A percentile compares a stretch with the other conserved stretches of the same genome.
Conservation (phyloP, 192 early-diverging fungal genomes). For the Neocallimastix lanati region DNA sequence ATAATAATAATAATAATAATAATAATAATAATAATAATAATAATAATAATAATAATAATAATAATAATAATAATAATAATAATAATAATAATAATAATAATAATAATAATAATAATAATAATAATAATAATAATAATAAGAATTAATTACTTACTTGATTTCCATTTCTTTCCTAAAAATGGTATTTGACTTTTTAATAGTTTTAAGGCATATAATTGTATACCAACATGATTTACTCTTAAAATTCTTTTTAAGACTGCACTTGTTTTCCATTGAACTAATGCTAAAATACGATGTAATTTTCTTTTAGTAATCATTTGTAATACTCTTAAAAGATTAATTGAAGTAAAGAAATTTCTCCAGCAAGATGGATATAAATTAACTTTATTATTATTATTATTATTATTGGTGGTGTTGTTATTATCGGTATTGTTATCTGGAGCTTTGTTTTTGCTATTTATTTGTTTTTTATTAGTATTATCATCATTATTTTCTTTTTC, state of each 20-base stretch:
- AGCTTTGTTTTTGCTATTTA: too few species aligned
- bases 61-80: too few species aligned
- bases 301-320: constrained; percentile 69
- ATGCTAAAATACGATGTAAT: constrained; percentile 47
- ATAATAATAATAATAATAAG: background rate
- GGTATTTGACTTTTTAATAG: constrained; percentile 63
- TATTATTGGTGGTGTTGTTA: too few species aligned
- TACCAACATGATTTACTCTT: constrained; percentile 42
- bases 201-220: constrained; percentile 60
- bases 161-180: constrained; percentile 63
- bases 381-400: background rate
- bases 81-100: background rate
- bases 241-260: constrained; percentile 60
- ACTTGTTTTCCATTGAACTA: constrained; percentile 71
- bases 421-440: constrained; percentile 3
- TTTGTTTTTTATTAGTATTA: constrained; percentile 3
- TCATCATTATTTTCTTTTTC: background rate
- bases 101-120: constrained; percentile 1
- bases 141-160: constrained; percentile 24
- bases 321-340: constrained; percentile 52
- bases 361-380: constrained; percentile 11
- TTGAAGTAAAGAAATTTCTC: constrained; percentile 47
- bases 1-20: too few species aligned
- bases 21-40: too few species aligned
- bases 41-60: too few species aligned